Base-by-base conservation (phyloP, 768 basidiomycete genomes). In the Pholiota molesta region DNA sequence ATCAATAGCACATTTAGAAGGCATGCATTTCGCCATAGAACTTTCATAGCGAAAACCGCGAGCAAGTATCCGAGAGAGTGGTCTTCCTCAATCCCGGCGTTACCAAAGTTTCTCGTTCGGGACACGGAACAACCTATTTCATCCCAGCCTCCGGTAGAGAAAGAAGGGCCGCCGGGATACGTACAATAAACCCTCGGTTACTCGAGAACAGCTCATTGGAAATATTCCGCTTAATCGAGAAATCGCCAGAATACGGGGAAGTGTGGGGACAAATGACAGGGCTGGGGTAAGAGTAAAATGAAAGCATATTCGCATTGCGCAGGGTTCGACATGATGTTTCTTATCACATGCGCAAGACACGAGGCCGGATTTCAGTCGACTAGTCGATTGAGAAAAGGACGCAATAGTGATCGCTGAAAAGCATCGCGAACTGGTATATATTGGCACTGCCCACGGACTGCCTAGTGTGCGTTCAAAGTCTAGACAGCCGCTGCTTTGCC, bases 251-350 rank as follows among this genome's bases (percentile, higher is more conserved):
- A 6, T 49, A 49, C 23, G 47, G 47, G 47, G 47, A 23, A 49
- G 47, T 49, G 47, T 26, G 47, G 47, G 47, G 47, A 13, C 21
- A 26, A 26, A 49, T 49, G 47, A 49, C 47, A 49, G 23, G 47
- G 47, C 11, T 49, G 47, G 47, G 47, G 47, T 49, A 49, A 49
- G 47, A 21, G 47, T 49, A 49, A 49, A 49, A 49, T 49, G 47
- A 49, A 49, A 10, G 47, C 42, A n/a, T n/a, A 26, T 10, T 5
- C 47, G 6, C n/a, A 21, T 26, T 14, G 47, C 11, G 13, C n/a
- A 49, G 11, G 21, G 23, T 49, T 49, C 47, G 7, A 10, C 47
- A 26, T 49, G 47, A 9, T 49, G n/a, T 14, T 26, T 13, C 19
- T 10, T 26, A 49, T 49, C 47, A 49, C 47, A 49, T 49, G 47